Evolutionary conservation across 176 grass and related monocot genomes (phyloP).

Genomic region (Ensete ventricosum): DNA sequence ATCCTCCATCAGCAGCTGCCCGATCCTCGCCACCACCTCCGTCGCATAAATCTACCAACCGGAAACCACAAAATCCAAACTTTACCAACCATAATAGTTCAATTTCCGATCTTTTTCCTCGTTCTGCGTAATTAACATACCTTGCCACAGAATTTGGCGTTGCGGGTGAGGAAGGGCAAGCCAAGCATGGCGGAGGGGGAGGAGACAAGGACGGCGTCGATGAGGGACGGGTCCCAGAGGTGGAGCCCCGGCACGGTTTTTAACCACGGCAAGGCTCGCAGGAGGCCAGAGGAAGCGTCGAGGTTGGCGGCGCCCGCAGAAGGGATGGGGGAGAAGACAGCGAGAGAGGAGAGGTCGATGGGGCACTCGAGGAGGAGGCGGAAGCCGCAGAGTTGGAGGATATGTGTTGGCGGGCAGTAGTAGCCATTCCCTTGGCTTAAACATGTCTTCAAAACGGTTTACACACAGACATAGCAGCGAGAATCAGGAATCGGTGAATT

Average conservation of each 20-base stretch:
- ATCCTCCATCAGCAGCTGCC: constrained; percentile 72
- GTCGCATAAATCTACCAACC: constrained; percentile 62
- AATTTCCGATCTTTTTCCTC: background rate
- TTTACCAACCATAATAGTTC: background rate
- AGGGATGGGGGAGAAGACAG: constrained; percentile 43
- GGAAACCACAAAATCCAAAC: background rate
- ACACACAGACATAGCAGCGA: background rate
- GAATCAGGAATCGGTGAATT: background rate
- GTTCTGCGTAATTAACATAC: constrained; percentile 11
- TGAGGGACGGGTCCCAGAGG: constrained; percentile 29
- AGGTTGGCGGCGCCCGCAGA: background rate
- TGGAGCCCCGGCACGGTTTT: constrained; percentile 38
- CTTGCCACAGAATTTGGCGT: constrained; percentile 47
- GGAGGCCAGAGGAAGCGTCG: background rate
- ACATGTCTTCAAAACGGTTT: constrained; percentile 26
- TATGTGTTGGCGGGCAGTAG: constrained; percentile 46
- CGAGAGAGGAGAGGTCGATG: constrained; percentile 57
- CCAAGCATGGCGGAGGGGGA: constrained; percentile 62
- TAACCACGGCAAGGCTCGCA: constrained; percentile 48
- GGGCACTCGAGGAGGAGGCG: constrained; percentile 82
- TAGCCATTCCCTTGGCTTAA: constrained; percentile 34
- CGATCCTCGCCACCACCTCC: constrained; percentile 48
- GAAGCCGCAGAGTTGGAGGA: constrained; percentile 49
- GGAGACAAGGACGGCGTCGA: constrained; percentile 63
- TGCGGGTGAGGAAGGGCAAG: constrained; percentile 74